Evolutionary conservation across 371 early-diverging fungal species (phyloP), one percentile per base, ranked within the genome.

Genomic region (Mortierella sp.): DNA sequence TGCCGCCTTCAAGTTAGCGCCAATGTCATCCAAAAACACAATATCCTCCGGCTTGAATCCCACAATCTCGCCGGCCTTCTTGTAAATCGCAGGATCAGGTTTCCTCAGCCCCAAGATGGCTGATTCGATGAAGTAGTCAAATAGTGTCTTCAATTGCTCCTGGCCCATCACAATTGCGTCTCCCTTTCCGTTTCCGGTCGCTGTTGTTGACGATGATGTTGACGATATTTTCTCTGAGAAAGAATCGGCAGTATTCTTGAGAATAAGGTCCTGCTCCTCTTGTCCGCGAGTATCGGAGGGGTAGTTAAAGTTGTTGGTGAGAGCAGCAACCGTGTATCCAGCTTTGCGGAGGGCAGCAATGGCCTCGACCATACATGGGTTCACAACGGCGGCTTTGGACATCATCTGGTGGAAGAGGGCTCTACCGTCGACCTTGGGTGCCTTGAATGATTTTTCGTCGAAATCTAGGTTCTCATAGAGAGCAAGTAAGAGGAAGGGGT

Each of bases 11-110:
- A 95, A 82, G 63, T 95, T 95, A 3, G 70, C 75, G 44, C 95
- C 95, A 89, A 96, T 96, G 79, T 95, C 96, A 88, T 96, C 96
- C 76, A 96, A 75, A 82, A 96, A 94, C 70, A 95, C 91, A 24
- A 90, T 92, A 54, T 94, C 91, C 16, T 88, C 71, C 26, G 95
- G 93, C 70, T 89, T 79, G 44, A 95, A 91, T 16, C 92, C 92
- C 26, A 93, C 84, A 19, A 89, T 72, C 28, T 93, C 85, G 88
- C 94, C 94, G 1, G 95, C 94, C 83, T 92, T 90, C 45, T 85
- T 79, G 76, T 90, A 95, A 52, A 95, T 91, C 26, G 84, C 89
- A 5, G 94, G 94, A 82, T 95, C 95, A 0, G 96, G 96, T 84
- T 95, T 95, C 73, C 95, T 89, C 58, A 75, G 34, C 9, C 81